Conservation (phyloP, 2,329 filamentous ascomycete genomes). For the Alternaria brassicicola region DNA sequence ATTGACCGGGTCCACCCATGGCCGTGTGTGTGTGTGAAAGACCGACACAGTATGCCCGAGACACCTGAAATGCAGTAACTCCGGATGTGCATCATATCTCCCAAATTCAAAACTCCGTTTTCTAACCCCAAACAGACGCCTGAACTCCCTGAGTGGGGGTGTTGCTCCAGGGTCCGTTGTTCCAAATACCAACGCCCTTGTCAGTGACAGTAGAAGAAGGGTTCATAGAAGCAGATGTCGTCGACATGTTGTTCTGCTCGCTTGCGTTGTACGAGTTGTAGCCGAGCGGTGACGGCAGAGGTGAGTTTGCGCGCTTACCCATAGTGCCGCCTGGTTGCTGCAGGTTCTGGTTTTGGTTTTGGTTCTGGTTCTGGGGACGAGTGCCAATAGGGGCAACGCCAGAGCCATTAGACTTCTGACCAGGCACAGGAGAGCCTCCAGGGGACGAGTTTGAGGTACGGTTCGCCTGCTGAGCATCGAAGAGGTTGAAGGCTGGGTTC, state of each 20-base stretch:
- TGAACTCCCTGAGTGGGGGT: conserved; percentile 74
- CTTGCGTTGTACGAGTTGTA: conserved; percentile 65
- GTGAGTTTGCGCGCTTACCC: conserved; percentile 85
- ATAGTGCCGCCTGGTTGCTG: conserved; percentile 63
- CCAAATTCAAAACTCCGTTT: conserved; percentile 42
- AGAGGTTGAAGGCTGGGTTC: conserved; percentile 54
- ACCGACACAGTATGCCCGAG: conserved; percentile 48
- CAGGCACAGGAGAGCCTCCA: conserved; percentile 73
- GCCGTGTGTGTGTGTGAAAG: conserved; percentile 37
- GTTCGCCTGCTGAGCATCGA: conserved; percentile 68
- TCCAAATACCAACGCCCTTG: conserved; percentile 66
- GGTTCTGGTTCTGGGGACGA: conserved; percentile 68
- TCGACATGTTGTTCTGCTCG: conserved; percentile 56
- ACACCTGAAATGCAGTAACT: conserved; percentile 54
- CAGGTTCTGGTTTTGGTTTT: conserved; percentile 60
- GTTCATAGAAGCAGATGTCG: conserved; percentile 64
- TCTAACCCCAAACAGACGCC: conserved; percentile 90
- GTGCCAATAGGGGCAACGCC: conserved; percentile 93
- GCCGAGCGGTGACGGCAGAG: conserved; percentile 85
- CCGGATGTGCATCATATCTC: conserved; percentile 49
- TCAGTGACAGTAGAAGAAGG: conserved; percentile 55
- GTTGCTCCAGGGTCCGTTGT: conserved; percentile 83
- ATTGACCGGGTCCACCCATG: conserved; percentile 36
- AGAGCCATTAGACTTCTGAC: conserved; percentile 64
- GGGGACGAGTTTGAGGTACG: conserved; percentile 88